Conservation (phyloP, 441 rosid species). For the Pelargonium australe region DNA sequence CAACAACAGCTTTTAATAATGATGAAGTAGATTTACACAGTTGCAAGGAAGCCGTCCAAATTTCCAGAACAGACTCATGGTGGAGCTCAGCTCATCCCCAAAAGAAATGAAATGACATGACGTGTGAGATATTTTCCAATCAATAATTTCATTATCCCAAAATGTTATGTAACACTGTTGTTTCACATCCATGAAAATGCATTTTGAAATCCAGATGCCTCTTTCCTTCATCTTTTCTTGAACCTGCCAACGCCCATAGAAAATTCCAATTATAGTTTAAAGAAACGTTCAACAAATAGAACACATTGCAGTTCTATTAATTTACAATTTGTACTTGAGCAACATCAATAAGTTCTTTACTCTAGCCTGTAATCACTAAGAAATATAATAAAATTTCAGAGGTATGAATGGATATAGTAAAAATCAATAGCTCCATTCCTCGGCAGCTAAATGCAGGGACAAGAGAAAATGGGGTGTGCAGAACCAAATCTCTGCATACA, state of each 20-base stretch:
- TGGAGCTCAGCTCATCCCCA: not conserved
- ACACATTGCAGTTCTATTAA: not conserved
- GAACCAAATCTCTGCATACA: not conserved
- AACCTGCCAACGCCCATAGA: slow-evolving; percentile 27
- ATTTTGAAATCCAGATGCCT: not conserved
- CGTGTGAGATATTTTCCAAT: not conserved
- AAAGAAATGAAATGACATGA: not conserved
- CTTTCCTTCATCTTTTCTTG: slow-evolving; percentile 27
- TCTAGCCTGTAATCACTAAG: not conserved
- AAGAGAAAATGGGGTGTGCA: not conserved
- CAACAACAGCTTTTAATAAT: too few relatives aligned
- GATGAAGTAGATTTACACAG: too few relatives aligned
- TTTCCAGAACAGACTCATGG: too few relatives aligned
- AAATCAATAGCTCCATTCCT: not conserved
- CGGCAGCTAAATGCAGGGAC: slow-evolving; percentile 2
- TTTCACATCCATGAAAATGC: slow-evolving; percentile 6
- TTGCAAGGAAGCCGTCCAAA: too few relatives aligned
- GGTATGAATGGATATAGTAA: not conserved
- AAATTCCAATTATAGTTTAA: not conserved
- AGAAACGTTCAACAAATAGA: not conserved
- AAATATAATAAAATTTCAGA: not conserved
- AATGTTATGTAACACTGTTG: not conserved
- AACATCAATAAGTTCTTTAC: too few relatives aligned
- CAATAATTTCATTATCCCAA: not conserved
- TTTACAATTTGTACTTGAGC: not conserved